Evolutionary conservation across 1,284 basidiomycete genomes (phyloP), one percentile per base, ranked within the genome.

Genomic region (Phlebopus sp.): DNA sequence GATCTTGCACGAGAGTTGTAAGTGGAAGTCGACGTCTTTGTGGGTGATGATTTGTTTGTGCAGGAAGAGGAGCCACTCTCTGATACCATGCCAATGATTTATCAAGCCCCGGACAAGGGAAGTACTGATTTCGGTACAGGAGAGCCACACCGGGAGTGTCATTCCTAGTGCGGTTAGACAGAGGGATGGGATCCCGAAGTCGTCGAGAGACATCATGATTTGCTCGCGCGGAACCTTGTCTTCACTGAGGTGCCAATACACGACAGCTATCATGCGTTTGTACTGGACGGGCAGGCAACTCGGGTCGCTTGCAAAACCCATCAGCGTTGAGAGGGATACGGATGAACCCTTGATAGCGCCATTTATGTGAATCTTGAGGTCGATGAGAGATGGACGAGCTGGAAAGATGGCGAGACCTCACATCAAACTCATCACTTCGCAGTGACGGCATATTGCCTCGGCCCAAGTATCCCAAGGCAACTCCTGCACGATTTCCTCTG

Each of bases 31-130:
- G 29, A 53, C 8, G n/a, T 46, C 38, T 11, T 45, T 42, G 11
- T 29, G 40, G 37, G 23, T 19, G 41, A 63, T 51, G 25, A 56
- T 25, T 2, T 50, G 41, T n/a, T 29, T 25, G 39, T 64, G 53
- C 5, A 64, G 9, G 46, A 55, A 64, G 38, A 63, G 47, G 8
- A 62, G 19, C 62, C 60, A 66, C 1, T 43, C 52, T 17, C 64
- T 59, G 27, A 66, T 54, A 23, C 58, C 51, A 9, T 51, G 36
- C 60, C 60, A 63, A 8, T 57, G 52, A 6, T 37, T 9, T n/a
- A 38, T 44, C 11, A 63, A 52, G 2, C 35, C 40, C 18, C 52
- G 51, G 25, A 34, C 14, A 11, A 66, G 62, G 7, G 44, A 30
- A 30, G 44, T n/a, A 39, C 34, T 38, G 25, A 59, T 32, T 11